A percentile compares a stretch with the other conserved stretches of the same genome.
Evolutionary conservation across 2,329 filamentous ascomycete species (phyloP).

Genomic region (Emergomyces pasteurianus): DNA sequence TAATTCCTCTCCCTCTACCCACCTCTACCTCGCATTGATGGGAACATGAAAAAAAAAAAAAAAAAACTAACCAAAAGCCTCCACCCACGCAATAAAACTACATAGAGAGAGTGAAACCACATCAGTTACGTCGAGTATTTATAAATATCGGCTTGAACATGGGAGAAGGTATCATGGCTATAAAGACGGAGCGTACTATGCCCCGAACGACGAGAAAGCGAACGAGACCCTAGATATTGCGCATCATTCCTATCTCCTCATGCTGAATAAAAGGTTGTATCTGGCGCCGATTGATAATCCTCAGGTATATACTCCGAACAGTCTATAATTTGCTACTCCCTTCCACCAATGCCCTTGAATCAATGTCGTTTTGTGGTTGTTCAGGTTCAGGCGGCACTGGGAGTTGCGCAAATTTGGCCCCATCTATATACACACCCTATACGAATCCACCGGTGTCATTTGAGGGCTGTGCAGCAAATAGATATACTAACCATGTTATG

Average conservation of each 20-base stretch:
- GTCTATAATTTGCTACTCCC: not conserved
- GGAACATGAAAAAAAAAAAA: no score
- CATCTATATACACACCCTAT: no score
- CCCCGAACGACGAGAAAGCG: conserved; percentile 10
- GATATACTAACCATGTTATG: not conserved
- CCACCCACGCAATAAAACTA: not conserved
- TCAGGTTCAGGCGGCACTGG: no score
- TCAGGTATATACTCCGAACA: conserved; percentile 12
- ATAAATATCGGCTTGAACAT: not conserved
- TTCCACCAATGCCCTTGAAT: not conserved
- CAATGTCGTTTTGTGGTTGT: not conserved
- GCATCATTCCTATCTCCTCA: conserved; percentile 35
- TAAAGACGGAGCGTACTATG: conserved; percentile 1
- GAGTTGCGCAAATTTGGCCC: not conserved
- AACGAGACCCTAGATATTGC: conserved; percentile 13
- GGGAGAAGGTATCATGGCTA: not conserved
- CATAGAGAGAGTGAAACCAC: not conserved
- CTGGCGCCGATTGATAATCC: conserved; percentile 33
- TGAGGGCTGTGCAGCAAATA: not conserved
- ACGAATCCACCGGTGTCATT: not conserved
- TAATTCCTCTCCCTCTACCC: not conserved
- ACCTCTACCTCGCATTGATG: not conserved
- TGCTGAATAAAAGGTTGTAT: conserved; percentile 34
- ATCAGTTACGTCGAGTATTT: not conserved
- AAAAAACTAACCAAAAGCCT: not conserved